Conservation (phyloP, 257 asterid species). For the Scutellaria galericulata region DNA sequence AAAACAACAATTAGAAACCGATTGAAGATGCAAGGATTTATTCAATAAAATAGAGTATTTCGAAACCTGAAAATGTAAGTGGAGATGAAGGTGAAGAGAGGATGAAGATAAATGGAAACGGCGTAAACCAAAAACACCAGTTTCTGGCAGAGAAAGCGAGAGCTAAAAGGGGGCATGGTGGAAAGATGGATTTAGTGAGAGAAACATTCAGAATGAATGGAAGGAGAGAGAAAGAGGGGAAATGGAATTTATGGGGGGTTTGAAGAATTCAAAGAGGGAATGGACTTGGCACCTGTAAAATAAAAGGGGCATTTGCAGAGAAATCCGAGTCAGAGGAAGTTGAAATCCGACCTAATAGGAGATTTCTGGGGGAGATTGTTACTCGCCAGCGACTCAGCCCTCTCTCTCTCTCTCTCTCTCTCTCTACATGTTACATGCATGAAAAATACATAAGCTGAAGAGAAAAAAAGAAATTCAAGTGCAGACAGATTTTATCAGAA, state of each 20-base stretch:
- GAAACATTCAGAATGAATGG: slow-evolving; percentile 37
- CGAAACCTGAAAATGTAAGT: slow-evolving; percentile 56
- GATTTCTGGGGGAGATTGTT: slow-evolving; percentile 49
- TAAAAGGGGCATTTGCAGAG: slow-evolving; percentile 24
- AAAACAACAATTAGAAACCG: too few relatives aligned
- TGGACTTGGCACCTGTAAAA: slow-evolving; percentile 55
- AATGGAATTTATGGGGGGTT: slow-evolving; percentile 43
- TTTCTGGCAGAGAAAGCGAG: slow-evolving; percentile 47
- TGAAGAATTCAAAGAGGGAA: slow-evolving; percentile 60
- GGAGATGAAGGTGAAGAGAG: slow-evolving; percentile 50
- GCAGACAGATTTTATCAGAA: slow-evolving; percentile 13
- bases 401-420: slow-evolving; percentile 3
- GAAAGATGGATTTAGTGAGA: slow-evolving; percentile 25
- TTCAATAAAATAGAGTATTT: background rate
- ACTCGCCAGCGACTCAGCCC: slow-evolving; percentile 58
- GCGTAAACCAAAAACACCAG: slow-evolving; percentile 43
- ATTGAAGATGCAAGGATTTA: background rate
- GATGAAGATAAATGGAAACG: slow-evolving; percentile 46
- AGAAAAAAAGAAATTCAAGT: background rate
- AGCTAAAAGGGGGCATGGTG: slow-evolving; percentile 50
- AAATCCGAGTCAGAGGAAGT: slow-evolving; percentile 45
- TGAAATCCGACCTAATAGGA: slow-evolving; percentile 74
- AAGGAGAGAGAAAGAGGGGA: slow-evolving; percentile 40
- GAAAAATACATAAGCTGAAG: background rate
- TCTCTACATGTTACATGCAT: slow-evolving; percentile 31